Evolutionary conservation across 306 rosid genomes (phyloP), one percentile per base, ranked within the genome.

Genomic region (Prosopis cineraria): DNA sequence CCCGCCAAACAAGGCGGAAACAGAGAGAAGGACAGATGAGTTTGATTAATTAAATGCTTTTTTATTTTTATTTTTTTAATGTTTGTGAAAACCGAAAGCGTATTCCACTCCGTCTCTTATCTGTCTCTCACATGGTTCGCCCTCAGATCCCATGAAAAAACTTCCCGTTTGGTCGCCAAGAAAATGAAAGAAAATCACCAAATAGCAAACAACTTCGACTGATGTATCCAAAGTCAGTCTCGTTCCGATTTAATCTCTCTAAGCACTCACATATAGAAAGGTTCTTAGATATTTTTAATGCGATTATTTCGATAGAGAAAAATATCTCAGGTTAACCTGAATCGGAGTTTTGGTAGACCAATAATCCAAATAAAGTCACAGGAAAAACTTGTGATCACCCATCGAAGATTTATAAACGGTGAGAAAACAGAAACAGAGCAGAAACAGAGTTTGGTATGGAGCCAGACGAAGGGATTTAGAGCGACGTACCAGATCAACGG

Each of bases 401-500:
- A 19, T 17, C 5, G 9, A 71, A 14, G 72, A 48, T 34, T 53
- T 37, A 2, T 53, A 27, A 83, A 8, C 74, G 43, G 3, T 36
- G 9, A 47, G 68, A n/a, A n/a, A n/a, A n/a, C n/a, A n/a, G n/a
- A 24, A 45, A n/a, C 20, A 41, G 2, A 72, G 25, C 16, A 43
- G 33, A 11, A 14, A 47, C 6, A 72, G 20, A 45, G 47, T 81
- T 58, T 63, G 37, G 31, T 0, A 60, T 74, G 64, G 76, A 73
- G 69, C 43, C 9, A 7, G 3, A 72, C 1, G 58, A 47, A 65
- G 27, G 20, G 7, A 34, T 9, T 17, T 24, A 60, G 53, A 37
- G 68, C 19, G 20, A 40, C 33, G 60, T 94, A 94, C 98, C 97
- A 94, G 86, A 90, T 94, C 98, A 84, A 94, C 98, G 4, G 96